These are phyloP conservation scores for Schoenoplectus triqueter DNA, from an alignment of 202 grass and related monocot species.

Conservation along the genomic window DNA sequence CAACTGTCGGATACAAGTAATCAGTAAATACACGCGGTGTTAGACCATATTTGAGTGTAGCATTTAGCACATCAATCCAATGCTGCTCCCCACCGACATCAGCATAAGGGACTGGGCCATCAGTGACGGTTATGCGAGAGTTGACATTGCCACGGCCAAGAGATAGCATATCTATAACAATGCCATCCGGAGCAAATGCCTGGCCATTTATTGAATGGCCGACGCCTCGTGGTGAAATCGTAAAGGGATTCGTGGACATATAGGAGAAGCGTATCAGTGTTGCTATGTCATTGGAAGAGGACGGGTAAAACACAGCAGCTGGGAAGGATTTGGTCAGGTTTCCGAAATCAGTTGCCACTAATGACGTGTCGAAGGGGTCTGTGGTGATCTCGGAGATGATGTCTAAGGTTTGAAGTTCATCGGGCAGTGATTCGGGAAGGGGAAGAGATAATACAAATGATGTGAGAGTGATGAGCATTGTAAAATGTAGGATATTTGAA, in stretches of 20 bases:
- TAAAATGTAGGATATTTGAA: neutral
- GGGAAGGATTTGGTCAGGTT: constrained; percentile 5
- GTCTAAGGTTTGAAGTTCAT: constrained; percentile 5
- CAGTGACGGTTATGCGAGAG: constrained; percentile 1
- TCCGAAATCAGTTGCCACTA: constrained; percentile 34
- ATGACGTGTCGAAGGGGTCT: neutral
- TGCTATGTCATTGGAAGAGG: constrained; percentile 19
- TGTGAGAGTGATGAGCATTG: constrained; percentile 3
- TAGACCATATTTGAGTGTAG: constrained; percentile 40
- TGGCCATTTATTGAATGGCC: constrained; percentile 45
- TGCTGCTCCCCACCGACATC: constrained; percentile 39
- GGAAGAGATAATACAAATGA: constrained; percentile 2
- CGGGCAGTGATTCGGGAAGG: neutral
- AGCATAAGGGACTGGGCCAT: neutral
- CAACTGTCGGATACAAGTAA: constrained; percentile 47
- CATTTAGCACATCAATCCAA: constrained; percentile 41
- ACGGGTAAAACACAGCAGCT: constrained; percentile 33
- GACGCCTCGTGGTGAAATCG: constrained; percentile 21
- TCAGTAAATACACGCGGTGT: constrained; percentile 37
- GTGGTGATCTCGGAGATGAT: neutral
- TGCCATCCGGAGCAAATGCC: constrained; percentile 19
- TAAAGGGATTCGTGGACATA: constrained; percentile 15
- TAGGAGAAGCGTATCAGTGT: constrained; percentile 11
- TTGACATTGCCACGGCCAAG: neutral
- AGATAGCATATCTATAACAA: constrained; percentile 39